phyloP scores from a whole-genome alignment of 163 green algal species.

The Smithsoniella earleae region DNA sequence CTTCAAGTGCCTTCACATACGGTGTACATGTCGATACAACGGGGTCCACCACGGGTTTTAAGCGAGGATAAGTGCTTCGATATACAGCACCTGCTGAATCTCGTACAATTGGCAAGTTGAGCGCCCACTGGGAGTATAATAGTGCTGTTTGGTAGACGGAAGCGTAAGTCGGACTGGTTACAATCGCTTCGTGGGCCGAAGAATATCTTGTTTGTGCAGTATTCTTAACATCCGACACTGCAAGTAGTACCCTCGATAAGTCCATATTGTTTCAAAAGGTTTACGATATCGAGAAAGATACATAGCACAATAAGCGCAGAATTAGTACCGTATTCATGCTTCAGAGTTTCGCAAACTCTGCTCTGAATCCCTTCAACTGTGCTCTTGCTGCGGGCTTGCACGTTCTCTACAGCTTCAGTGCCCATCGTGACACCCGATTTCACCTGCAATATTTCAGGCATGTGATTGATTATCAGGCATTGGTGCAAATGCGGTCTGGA shows the following conservation, averaged over 20 bases:
- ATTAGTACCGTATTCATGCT: background rate
- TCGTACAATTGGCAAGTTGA: background rate
- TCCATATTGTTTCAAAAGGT: too few relatives aligned
- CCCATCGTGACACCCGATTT: slow-evolving; percentile 2
- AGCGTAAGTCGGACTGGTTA: slow-evolving; percentile 11
- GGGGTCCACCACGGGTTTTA: slow-evolving; percentile 15
- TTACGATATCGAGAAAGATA: too few relatives aligned
- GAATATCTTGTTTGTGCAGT: slow-evolving; percentile 7
- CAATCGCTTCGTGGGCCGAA: background rate
- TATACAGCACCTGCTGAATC: slow-evolving; percentile 5
- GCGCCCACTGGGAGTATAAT: background rate
- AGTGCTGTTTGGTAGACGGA: background rate
- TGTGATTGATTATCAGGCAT: too few relatives aligned
- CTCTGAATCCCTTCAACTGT: background rate
- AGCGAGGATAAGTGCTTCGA: background rate
- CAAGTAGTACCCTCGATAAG: background rate
- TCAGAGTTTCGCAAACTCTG: background rate
- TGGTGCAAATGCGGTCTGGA: too few relatives aligned
- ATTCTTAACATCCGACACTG: slow-evolving; percentile 14
- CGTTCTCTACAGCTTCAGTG: background rate
- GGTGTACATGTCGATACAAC: background rate
- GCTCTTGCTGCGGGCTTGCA: background rate
- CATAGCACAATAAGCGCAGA: too few relatives aligned
- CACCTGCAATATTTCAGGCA: background rate
- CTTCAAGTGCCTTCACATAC: slow-evolving; percentile 20